Percentiles rank a stretch among this genome's conserved stretches.
These are phyloP conservation scores for Kwoniella shandongensis DNA, from an alignment of 768 basidiomycete species.

Conservation along the genomic window DNA sequence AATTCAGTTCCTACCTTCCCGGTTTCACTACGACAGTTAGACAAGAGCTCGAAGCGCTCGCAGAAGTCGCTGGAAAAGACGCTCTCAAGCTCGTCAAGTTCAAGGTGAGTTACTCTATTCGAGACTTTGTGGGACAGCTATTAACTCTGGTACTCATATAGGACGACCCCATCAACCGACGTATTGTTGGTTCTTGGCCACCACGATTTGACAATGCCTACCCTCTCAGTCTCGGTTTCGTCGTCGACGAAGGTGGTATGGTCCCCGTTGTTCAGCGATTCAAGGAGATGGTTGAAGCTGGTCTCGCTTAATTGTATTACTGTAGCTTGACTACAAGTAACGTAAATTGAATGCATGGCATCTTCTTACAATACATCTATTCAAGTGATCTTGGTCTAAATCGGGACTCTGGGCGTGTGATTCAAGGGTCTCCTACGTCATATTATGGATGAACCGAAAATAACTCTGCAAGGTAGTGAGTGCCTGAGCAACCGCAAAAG, in stretches of 20 bases:
- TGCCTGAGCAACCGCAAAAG: too few relatives aligned
- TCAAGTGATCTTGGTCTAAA: too few relatives aligned
- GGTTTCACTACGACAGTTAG: constrained; percentile 51
- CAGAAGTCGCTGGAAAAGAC: constrained; percentile 46
- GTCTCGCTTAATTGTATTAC: constrained; percentile 31
- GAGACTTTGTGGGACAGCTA: not conserved
- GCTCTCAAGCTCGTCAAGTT: constrained; percentile 50
- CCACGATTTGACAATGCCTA: constrained; percentile 49
- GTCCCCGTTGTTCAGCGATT: constrained; percentile 49
- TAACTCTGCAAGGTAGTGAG: too few relatives aligned
- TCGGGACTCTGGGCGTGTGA: too few relatives aligned
- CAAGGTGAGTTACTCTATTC: constrained; percentile 20
- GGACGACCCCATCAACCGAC: constrained; percentile 51
- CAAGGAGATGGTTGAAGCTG: constrained; percentile 50
- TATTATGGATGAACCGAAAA: too few relatives aligned
- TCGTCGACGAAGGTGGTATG: constrained; percentile 51
- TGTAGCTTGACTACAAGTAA: too few relatives aligned
- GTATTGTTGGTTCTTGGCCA: constrained; percentile 53
- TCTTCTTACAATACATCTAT: too few relatives aligned
- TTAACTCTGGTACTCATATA: constrained; percentile 4
- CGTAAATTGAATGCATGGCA: too few relatives aligned
- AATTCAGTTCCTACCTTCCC: constrained; percentile 40
- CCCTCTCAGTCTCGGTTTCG: constrained; percentile 46
- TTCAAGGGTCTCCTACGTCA: too few relatives aligned
- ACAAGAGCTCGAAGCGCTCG: constrained; percentile 50